These are phyloP conservation scores for Boletus fagicola DNA, from an alignment of 768 basidiomycete species.

Conservation along the genomic window DNA sequence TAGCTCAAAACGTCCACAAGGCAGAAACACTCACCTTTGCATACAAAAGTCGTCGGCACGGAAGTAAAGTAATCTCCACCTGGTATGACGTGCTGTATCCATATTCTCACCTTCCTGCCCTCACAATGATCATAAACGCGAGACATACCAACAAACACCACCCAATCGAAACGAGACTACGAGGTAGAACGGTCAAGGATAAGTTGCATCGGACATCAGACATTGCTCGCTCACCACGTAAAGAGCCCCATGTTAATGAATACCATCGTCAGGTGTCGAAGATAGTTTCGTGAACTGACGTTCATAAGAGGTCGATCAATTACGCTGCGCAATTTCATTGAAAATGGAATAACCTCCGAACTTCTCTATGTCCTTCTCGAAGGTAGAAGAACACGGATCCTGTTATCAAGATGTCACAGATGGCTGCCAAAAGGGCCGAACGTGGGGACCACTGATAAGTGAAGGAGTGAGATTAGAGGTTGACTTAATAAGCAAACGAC, in stretches of 20 bases:
- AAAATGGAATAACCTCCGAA: background rate
- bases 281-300: constrained; percentile 4
- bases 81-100: background rate
- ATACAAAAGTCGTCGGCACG: background rate
- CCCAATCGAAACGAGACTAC: constrained; percentile 4
- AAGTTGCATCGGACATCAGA: background rate
- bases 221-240: constrained; percentile 3
- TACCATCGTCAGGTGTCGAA: constrained; percentile 10
- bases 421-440: constrained; percentile 27
- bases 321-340: background rate
- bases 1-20: background rate
- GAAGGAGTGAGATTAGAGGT: background rate
- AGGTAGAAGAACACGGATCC: constrained; percentile 23
- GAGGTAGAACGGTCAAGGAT: background rate
- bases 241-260: constrained; percentile 15
- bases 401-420: constrained; percentile 16
- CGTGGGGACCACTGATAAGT: constrained; percentile 11
- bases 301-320: background rate
- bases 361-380: constrained; percentile 8
- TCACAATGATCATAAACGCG: background rate
- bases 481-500: background rate
- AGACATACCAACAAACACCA: constrained; percentile 14
- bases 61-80: background rate
- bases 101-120: background rate
- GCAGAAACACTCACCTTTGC: background rate